Evolutionary conservation across 2,329 filamentous ascomycete species (phyloP).

Genomic region (Aspergillus floridensis): DNA sequence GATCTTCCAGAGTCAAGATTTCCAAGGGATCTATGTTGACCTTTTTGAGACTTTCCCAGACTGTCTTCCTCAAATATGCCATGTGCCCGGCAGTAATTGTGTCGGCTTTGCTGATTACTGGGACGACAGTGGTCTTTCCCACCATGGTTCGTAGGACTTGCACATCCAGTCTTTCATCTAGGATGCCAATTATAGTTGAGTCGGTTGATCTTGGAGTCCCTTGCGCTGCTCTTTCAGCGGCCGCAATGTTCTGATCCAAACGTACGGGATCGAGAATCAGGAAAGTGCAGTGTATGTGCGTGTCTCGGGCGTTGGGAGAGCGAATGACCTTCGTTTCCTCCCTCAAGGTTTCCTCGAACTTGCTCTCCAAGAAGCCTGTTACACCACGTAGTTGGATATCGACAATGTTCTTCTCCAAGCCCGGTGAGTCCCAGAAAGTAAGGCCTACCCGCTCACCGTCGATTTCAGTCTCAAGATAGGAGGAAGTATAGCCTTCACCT

Average conservation of each 20-base stretch:
- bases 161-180: slow-evolving; percentile 87
- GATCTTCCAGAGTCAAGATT: slow-evolving; percentile 76
- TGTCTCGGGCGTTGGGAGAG: slow-evolving; percentile 88
- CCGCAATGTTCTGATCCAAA: slow-evolving; percentile 76
- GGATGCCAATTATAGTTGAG: slow-evolving; percentile 56
- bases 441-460: slow-evolving; percentile 87
- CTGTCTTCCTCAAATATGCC: slow-evolving; percentile 82
- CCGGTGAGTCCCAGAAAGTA: slow-evolving; percentile 95
- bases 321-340: slow-evolving; percentile 98
- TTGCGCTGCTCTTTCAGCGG: slow-evolving; percentile 58
- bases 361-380: slow-evolving; percentile 88
- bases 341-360: slow-evolving; percentile 95
- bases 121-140: slow-evolving; percentile 92
- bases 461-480: slow-evolving; percentile 92
- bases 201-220: slow-evolving; percentile 50
- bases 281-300: slow-evolving; percentile 95
- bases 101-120: slow-evolving; percentile 93
- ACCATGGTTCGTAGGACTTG: slow-evolving; percentile 85
- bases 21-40: slow-evolving; percentile 86
- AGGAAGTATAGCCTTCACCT: slow-evolving; percentile 71
- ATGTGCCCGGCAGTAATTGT: slow-evolving; percentile 96
- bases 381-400: slow-evolving; percentile 93
- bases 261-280: slow-evolving; percentile 83
- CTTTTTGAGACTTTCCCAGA: slow-evolving; percentile 83
- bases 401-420: slow-evolving; percentile 89